Percentiles rank a stretch among this genome's conserved stretches.
Conservation (phyloP, 2,329 filamentous ascomycete genomes). For the Claviceps maximensis region DNA sequence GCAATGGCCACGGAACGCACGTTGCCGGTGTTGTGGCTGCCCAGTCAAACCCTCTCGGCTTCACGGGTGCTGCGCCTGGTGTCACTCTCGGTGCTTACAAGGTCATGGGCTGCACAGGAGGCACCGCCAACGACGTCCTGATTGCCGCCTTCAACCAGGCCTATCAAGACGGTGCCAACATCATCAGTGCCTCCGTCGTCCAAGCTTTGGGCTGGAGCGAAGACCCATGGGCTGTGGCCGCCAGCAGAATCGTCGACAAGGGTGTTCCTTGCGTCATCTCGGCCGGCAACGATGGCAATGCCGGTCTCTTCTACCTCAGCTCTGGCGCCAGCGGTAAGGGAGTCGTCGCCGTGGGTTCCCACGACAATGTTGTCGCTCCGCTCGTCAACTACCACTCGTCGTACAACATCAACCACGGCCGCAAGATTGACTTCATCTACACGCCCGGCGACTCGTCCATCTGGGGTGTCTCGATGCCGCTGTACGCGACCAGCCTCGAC, state of each 20-base stretch:
- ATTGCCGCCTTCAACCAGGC: slow-evolving; percentile 26
- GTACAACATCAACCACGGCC: slow-evolving; percentile 18
- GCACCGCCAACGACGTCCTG: slow-evolving; percentile 22
- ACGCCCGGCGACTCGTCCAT: neutral
- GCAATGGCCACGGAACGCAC: slow-evolving; percentile 30
- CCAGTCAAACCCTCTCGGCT: slow-evolving; percentile 20
- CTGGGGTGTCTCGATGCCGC: slow-evolving; percentile 7
- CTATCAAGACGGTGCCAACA: slow-evolving; percentile 24
- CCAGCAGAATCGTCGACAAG: slow-evolving; percentile 27
- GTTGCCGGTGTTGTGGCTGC: slow-evolving; percentile 33
- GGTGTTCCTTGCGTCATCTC: slow-evolving; percentile 28
- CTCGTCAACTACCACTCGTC: slow-evolving; percentile 22
- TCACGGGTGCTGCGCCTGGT: slow-evolving; percentile 26
- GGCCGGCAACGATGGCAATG: slow-evolving; percentile 30
- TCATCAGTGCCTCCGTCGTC: too few species aligned
- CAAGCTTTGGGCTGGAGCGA: slow-evolving; percentile 20
- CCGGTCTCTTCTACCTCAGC: slow-evolving; percentile 27
- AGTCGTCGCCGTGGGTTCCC: slow-evolving; percentile 30
- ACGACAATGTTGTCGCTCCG: slow-evolving; percentile 26
- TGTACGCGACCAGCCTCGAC: slow-evolving; percentile 22
- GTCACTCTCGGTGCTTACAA: slow-evolving; percentile 26
- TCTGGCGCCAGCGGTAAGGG: slow-evolving; percentile 26
- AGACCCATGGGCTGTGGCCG: slow-evolving; percentile 22
- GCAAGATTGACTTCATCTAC: neutral
- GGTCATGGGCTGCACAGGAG: slow-evolving; percentile 21